phyloP scores from a whole-genome alignment of 805 yeast genomes.

The Monosporozyma aquatica region DNA sequence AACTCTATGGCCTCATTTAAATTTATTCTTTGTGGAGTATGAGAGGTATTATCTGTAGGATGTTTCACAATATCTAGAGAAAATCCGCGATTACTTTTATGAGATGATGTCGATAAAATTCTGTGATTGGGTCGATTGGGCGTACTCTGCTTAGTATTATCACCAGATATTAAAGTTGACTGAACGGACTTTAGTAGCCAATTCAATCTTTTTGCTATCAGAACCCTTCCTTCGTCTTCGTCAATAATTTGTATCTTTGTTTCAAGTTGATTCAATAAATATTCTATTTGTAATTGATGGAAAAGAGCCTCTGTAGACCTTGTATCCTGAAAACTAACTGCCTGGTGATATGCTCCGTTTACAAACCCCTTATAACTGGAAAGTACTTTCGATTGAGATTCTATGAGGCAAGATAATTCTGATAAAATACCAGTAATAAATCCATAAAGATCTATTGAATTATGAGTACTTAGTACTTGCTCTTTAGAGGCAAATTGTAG shows the following conservation, averaged over 20 bases:
- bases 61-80: conserved; percentile 16
- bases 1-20: conserved; percentile 6
- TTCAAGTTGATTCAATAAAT: background rate
- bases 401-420: too few relatives aligned
- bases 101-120: background rate
- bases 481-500: background rate
- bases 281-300: background rate
- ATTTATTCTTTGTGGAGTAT: background rate
- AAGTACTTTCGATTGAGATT: too few relatives aligned
- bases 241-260: background rate
- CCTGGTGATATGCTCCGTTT: background rate
- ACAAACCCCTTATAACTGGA: too few relatives aligned
- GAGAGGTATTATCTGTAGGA: background rate
- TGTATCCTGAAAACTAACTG: too few relatives aligned
- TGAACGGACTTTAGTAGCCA: too few relatives aligned
- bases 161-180: too few relatives aligned
- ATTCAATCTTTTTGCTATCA: background rate
- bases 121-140: background rate
- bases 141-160: too few relatives aligned
- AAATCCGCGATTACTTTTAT: conserved; percentile 12
- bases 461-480: too few relatives aligned
- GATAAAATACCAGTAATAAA: too few relatives aligned
- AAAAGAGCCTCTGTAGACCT: too few relatives aligned
- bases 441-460: too few relatives aligned
- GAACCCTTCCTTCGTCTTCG: background rate